Percentiles rank a stretch among this genome's conserved stretches.
phyloP scores from a whole-genome alignment of 225 moss, liverwort and hornwort genomes.

The Marchantia polymorpha region DNA sequence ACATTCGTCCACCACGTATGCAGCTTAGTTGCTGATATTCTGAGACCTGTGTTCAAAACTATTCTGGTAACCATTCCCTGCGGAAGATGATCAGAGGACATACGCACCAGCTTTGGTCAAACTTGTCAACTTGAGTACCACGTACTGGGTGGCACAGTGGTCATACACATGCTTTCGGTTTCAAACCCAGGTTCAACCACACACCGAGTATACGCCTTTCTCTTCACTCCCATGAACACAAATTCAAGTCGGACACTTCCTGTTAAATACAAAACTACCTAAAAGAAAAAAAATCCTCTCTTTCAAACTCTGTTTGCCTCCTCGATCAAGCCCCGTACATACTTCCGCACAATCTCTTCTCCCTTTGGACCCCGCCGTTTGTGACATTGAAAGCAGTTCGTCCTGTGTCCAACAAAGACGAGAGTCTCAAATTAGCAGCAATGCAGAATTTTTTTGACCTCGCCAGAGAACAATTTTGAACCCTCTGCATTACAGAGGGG shows the following conservation, averaged over 20 bases:
- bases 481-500: too few species aligned
- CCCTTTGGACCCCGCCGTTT: conserved; percentile 90
- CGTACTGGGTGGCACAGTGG: background rate
- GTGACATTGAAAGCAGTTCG: conserved; percentile 99
- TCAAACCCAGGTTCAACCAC: background rate
- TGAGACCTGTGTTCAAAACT: background rate
- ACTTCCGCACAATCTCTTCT: conserved; percentile 98
- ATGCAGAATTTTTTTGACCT: background rate
- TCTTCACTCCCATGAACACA: conserved; percentile 2
- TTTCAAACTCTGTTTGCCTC: conserved; percentile 49
- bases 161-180: background rate
- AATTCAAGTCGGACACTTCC: conserved; percentile 3
- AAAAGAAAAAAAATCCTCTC: background rate
- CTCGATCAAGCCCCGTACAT: conserved; percentile 95
- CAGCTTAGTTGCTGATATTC: background rate
- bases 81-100: background rate
- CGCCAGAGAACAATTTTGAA: too few species aligned
- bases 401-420: conserved; percentile 51
- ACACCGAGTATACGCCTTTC: background rate
- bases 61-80: background rate
- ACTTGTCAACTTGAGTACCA: background rate
- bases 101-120: conserved; percentile 2
- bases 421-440: background rate
- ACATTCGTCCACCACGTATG: background rate
- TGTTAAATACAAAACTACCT: background rate